Percentiles rank a stretch among this genome's conserved stretches.
phyloP scores from a whole-genome alignment of 1,284 basidiomycete genomes.

The Cryptococcus sp. region DNA sequence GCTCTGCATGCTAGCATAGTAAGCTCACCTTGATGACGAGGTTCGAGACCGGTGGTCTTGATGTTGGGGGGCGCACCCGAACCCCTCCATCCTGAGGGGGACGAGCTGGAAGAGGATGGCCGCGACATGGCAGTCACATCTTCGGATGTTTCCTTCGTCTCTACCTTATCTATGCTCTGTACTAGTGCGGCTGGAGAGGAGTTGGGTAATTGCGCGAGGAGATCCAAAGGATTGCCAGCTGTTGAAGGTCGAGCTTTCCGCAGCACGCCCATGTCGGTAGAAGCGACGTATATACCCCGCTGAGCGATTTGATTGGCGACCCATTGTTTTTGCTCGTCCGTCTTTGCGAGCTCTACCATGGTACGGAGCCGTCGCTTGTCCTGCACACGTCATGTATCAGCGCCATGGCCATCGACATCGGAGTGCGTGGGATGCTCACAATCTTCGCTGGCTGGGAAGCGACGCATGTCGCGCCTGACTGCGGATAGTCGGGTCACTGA shows the following conservation, averaged over 20 bases:
- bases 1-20: background rate
- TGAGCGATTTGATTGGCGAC: conserved; percentile 15
- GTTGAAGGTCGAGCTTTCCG: conserved; percentile 13
- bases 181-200: background rate
- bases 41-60: conserved; percentile 14
- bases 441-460: conserved; percentile 15
- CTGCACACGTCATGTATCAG: background rate
- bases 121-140: background rate
- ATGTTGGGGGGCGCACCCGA: conserved; percentile 10
- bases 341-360: conserved; percentile 15
- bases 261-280: conserved; percentile 8
- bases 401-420: background rate
- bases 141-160: background rate
- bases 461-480: conserved; percentile 8
- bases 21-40: conserved; percentile 10
- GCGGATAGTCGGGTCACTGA: background rate
- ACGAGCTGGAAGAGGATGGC: background rate
- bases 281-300: conserved; percentile 14
- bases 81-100: background rate
- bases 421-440: background rate
- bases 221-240: conserved; percentile 3
- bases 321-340: conserved; percentile 15
- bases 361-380: conserved; percentile 14
- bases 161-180: background rate
- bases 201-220: conserved; percentile 9